Conservation (phyloP, 768 basidiomycete species). For the Epithele typhae region DNA sequence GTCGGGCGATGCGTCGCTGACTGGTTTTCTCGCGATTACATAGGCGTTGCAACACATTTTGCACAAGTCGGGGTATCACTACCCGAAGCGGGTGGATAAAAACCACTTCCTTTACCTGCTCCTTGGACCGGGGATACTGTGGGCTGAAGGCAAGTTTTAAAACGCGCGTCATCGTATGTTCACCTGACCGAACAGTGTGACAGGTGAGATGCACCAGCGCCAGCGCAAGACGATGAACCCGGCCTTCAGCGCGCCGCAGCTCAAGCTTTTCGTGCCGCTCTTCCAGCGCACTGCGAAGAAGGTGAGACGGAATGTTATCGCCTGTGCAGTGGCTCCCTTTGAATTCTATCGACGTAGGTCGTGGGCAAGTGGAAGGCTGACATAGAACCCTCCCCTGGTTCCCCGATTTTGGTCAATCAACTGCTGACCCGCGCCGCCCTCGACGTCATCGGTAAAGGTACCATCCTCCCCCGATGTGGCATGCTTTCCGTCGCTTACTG, state of each 20-base stretch:
- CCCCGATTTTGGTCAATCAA: background rate
- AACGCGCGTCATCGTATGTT: background rate
- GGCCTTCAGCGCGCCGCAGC: slow-evolving; percentile 13
- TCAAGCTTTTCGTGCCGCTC: slow-evolving; percentile 16
- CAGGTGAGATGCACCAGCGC: slow-evolving; percentile 14
- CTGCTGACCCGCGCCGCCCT: slow-evolving; percentile 19
- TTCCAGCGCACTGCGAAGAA: slow-evolving; percentile 15
- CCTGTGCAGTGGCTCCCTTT: too few relatives aligned
- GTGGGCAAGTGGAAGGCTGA: slow-evolving; percentile 19
- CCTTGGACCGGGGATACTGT: slow-evolving; percentile 2
- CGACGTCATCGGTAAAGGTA: slow-evolving; percentile 21
- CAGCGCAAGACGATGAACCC: slow-evolving; percentile 21
- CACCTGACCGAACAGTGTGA: background rate
- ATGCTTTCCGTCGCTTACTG: background rate
- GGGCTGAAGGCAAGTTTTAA: background rate
- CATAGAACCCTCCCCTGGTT: background rate
- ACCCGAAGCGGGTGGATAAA: slow-evolving; percentile 11
- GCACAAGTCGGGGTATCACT: slow-evolving; percentile 24
- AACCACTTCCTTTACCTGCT: slow-evolving; percentile 1
- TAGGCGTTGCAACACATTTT: slow-evolving; percentile 23
- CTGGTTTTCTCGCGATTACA: background rate
- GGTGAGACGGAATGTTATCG: slow-evolving; percentile 4
- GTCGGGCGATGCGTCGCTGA: too few relatives aligned
- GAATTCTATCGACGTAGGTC: slow-evolving; percentile 3
- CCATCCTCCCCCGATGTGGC: background rate